A percentile compares a stretch with the other conserved stretches of the same genome.
These are phyloP conservation scores for Centella asiatica DNA, from an alignment of 129 eudicot genomes.

Conservation along the genomic window DNA sequence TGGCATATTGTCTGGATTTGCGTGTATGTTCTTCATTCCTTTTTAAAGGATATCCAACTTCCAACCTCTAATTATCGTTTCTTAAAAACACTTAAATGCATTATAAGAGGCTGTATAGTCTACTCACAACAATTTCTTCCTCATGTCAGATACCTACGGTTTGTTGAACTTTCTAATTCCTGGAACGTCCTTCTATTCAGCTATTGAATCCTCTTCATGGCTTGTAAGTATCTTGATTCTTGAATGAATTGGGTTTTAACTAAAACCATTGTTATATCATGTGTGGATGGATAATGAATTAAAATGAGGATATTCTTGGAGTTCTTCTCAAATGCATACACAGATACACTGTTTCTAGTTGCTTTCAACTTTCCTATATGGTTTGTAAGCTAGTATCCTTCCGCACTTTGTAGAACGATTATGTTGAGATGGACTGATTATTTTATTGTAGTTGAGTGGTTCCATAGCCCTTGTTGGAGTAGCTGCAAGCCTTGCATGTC, in stretches of 20 bases:
- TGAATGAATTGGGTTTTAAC: no score
- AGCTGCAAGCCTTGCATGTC: no score
- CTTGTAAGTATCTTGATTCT: constrained; percentile 50
- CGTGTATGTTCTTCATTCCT: constrained; percentile 42
- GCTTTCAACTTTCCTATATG: no score
- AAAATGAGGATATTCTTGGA: background rate
- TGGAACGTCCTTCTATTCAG: constrained; percentile 75
- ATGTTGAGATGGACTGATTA: no score
- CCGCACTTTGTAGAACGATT: no score
- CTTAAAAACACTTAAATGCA: background rate
- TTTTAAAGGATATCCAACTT: background rate
- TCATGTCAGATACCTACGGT: constrained; percentile 69
- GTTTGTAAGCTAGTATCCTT: no score
- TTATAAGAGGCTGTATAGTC: background rate
- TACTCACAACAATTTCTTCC: constrained; percentile 15
- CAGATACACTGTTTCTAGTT: no score
- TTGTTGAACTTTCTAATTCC: constrained; percentile 68
- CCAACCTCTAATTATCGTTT: background rate
- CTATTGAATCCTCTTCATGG: constrained; percentile 77
- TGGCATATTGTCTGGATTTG: constrained; percentile 97
- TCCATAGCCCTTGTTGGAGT: no score
- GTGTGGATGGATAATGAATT: background rate
- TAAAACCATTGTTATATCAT: background rate
- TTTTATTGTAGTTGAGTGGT: no score
- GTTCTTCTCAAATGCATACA: background rate